A percentile compares a stretch with the other conserved stretches of the same genome.
These are phyloP conservation scores for Pharus latifolius DNA, from an alignment of 176 grass and related monocot genomes.

Conservation along the genomic window DNA sequence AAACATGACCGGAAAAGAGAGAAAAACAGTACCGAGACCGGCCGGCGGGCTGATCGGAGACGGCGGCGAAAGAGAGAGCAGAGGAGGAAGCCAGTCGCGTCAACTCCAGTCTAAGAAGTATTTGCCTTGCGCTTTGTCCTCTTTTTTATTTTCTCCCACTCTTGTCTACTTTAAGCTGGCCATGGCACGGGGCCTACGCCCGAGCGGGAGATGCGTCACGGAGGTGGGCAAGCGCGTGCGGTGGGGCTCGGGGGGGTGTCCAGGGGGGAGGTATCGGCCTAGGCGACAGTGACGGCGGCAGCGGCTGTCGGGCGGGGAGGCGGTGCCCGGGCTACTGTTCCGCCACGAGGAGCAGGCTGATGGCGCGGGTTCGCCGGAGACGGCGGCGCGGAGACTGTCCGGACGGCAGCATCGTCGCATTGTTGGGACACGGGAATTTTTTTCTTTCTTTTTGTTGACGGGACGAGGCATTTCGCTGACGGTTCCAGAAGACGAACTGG, in stretches of 20 bases:
- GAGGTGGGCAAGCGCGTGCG: neutral
- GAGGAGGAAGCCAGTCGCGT: conserved; percentile 19
- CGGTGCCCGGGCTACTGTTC: neutral
- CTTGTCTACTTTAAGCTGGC: neutral
- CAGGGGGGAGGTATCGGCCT: no score
- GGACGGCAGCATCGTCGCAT: neutral
- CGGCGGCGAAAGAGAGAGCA: neutral
- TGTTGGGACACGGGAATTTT: neutral
- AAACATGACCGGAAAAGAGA: neutral
- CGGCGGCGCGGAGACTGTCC: neutral
- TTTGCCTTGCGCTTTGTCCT: no score
- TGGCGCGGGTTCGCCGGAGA: neutral
- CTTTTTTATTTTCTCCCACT: conserved; percentile 15
- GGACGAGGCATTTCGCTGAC: neutral
- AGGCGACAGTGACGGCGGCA: neutral
- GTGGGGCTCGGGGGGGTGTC: neutral
- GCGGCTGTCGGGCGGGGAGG: neutral
- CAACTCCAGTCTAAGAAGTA: no score
- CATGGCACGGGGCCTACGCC: neutral
- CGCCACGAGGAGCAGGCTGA: neutral
- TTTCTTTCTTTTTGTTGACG: neutral
- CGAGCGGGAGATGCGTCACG: neutral
- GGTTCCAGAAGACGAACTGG: neutral
- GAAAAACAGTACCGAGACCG: neutral
- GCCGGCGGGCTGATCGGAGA: neutral